Conservation (phyloP, 768 basidiomycete species). For the Suillus plorans region DNA sequence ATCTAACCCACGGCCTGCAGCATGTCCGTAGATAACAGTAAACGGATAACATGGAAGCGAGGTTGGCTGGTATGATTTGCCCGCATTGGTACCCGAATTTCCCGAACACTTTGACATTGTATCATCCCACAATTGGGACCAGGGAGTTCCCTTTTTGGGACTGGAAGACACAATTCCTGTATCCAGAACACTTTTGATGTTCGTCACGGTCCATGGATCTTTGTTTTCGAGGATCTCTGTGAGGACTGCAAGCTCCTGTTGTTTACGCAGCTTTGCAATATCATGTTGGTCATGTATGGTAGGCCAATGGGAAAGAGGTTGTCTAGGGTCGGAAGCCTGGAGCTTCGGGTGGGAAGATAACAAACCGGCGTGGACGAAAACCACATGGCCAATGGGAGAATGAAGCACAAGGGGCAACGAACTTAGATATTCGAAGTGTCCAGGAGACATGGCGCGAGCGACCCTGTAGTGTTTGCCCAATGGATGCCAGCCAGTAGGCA, state of each 20-base stretch:
- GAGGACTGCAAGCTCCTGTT: slow-evolving; percentile 72
- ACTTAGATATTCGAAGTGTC: slow-evolving; percentile 70
- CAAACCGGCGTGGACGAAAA: slow-evolving; percentile 83
- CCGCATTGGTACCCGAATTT: slow-evolving; percentile 45
- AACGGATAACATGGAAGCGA: slow-evolving; percentile 64
- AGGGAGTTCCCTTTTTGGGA: slow-evolving; percentile 57
- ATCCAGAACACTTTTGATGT: slow-evolving; percentile 40
- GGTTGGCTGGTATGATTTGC: slow-evolving; percentile 21
- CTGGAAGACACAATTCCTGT: slow-evolving; percentile 31
- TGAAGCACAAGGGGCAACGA: slow-evolving; percentile 73
- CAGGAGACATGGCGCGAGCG: slow-evolving; percentile 61
- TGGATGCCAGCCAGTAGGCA: slow-evolving; percentile 73
- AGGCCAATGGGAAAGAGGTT: slow-evolving; percentile 72
- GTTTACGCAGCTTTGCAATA: slow-evolving; percentile 39
- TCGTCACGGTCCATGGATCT: slow-evolving; percentile 70
- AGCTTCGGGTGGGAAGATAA: slow-evolving; percentile 68
- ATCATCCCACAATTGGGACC: slow-evolving; percentile 75
- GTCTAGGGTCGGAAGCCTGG: slow-evolving; percentile 48
- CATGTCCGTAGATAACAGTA: slow-evolving; percentile 84
- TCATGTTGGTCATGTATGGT: slow-evolving; percentile 26
- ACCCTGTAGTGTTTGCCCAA: slow-evolving; percentile 76
- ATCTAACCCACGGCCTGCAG: slow-evolving; percentile 77
- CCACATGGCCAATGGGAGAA: slow-evolving; percentile 70
- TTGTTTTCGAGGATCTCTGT: slow-evolving; percentile 70
- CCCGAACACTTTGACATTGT: slow-evolving; percentile 62